Evolutionary conservation across 1,284 basidiomycete species (phyloP).

Genomic region (Puccinia horiana): DNA sequence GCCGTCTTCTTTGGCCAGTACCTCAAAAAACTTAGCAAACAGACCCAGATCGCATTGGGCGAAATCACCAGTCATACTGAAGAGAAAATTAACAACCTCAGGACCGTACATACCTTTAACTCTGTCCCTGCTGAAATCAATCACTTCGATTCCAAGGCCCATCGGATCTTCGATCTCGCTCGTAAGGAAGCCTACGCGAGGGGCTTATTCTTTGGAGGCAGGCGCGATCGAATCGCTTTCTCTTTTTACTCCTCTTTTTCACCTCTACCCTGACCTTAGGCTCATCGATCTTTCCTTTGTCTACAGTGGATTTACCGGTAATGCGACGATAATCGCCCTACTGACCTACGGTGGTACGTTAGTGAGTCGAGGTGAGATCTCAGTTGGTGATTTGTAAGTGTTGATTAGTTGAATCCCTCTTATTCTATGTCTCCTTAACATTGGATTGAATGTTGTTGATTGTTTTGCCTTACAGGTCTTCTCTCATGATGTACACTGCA

Average conservation of each 20-base stretch:
- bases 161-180: constrained; percentile 72
- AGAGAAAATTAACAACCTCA: constrained; percentile 86
- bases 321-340: constrained; percentile 82
- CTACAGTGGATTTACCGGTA: constrained; percentile 89
- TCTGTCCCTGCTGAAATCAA: constrained; percentile 71
- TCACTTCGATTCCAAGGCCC: constrained; percentile 65
- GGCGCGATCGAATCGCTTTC: constrained; percentile 40
- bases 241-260: not conserved
- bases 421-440: not conserved
- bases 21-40: constrained; percentile 83
- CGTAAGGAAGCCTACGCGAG: constrained; percentile 85
- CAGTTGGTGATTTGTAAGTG: constrained; percentile 79
- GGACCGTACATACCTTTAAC: constrained; percentile 91
- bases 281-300: constrained; percentile 1
- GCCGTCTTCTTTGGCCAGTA: constrained; percentile 96
- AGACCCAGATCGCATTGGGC: constrained; percentile 89
- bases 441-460: not conserved
- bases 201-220: constrained; percentile 79
- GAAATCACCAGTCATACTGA: constrained; percentile 86
- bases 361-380: constrained; percentile 81
- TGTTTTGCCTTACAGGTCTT: constrained; percentile 57
- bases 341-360: constrained; percentile 92
- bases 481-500: constrained; percentile 86
- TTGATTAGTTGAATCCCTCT: not conserved
- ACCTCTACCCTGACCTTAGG: constrained; percentile 43